Base-by-base conservation (phyloP, 768 basidiomycete genomes). In the Exsudoporus frostii region DNA sequence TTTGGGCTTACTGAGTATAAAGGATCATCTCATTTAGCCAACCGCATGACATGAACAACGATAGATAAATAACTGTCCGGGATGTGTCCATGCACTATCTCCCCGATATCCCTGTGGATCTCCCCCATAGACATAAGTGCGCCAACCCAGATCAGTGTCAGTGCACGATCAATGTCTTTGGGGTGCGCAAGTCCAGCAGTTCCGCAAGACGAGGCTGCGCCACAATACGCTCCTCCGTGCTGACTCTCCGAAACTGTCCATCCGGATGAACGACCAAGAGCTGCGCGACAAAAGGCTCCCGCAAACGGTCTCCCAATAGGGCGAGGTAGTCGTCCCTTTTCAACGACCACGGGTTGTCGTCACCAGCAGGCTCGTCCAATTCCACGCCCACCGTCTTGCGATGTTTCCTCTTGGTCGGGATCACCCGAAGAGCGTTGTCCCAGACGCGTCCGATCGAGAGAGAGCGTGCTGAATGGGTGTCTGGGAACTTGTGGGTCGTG, bases 211-310 rank as follows among this genome's bases (percentile, higher is more conserved):
- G 50, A 38, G 61, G 64, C 17, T 58, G 56, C 17, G 56, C 61
- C 0, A 63, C 51, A 3, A 65, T 65, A 22, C 64, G 56, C 19
- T 65, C 64, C 32, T 63, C 64, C 10, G 64, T 63, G 9, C 53
- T 55, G 5, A 66, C 56, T 10, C 61, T 57, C 33, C 51, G 53
- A 48, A 55, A 65, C 32, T 55, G 50, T 27, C 64, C 64, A 27
- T 60, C 36, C 2, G 64, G 64, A 50, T 58, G 54, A 11, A 22
- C 55, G 15, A 68, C 40, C 58, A 68, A 50, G 34, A 68, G 46
- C 30, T 57, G 64, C 0, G 58, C 66, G n/a, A 58, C 55, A 30
- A 66, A 66, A 3, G 55, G 59, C 45, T 57, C 56, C 30, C 50
- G 64, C 27, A 66, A 9, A 3, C 62, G 55, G 38, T 56, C 46